phyloP scores from a whole-genome alignment of 202 grass and related monocot genomes.

The Saccharum hybrid region DNA sequence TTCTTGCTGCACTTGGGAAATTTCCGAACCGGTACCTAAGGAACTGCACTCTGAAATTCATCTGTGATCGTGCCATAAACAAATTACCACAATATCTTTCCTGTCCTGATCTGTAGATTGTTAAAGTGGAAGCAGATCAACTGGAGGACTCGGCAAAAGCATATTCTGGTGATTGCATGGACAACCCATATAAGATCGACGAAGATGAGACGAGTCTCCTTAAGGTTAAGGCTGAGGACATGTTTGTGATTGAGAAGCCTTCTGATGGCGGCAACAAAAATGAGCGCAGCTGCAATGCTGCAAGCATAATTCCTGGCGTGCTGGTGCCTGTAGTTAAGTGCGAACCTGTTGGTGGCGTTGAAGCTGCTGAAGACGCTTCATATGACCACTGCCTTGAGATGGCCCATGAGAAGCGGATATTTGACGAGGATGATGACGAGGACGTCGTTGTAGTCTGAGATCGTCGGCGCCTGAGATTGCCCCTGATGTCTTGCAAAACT shows the following conservation, averaged over 20 bases:
- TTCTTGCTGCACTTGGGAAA: not conserved
- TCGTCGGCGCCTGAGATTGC: not conserved
- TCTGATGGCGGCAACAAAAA: not conserved
- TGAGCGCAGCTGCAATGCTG: not conserved
- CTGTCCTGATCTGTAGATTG: slow-evolving; percentile 42
- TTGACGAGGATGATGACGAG: slow-evolving; percentile 39
- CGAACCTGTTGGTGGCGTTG: not conserved
- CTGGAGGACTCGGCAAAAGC: not conserved
- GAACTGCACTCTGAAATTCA: not conserved
- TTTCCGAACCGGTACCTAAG: not conserved
- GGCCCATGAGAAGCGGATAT: not conserved
- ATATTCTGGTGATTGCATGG: slow-evolving; percentile 3
- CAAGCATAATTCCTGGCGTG: not conserved
- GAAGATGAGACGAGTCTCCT: not conserved
- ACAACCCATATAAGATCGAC: slow-evolving; percentile 5
- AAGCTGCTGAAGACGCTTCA: not conserved
- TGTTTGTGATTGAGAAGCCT: not conserved
- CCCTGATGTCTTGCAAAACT: not conserved
- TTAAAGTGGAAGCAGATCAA: slow-evolving; percentile 32
- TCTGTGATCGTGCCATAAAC: not conserved
- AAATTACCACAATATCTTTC: slow-evolving; percentile 29
- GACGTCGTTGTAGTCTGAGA: slow-evolving; percentile 33
- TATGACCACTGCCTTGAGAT: slow-evolving; percentile 27
- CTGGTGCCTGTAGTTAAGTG: not conserved
- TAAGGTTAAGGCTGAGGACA: not conserved